These are phyloP conservation scores for Baorangia bicolor DNA, from an alignment of 768 basidiomycete species.

Conservation along the genomic window DNA sequence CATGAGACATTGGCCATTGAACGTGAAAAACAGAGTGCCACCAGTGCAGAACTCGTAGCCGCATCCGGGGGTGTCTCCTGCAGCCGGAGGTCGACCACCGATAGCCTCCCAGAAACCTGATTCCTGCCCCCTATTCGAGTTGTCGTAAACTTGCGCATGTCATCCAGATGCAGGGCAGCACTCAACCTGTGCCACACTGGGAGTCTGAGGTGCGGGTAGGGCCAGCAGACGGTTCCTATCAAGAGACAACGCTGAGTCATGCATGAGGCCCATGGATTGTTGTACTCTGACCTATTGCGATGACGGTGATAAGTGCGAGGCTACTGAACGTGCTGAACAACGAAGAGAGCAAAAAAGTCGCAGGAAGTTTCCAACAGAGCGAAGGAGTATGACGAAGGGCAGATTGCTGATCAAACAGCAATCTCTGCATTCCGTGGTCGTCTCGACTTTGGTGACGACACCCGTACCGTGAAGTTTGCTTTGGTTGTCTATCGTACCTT, in stretches of 20 bases:
- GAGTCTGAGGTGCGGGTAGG: constrained; percentile 65
- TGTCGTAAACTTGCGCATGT: constrained; percentile 71
- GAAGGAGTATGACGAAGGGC: no score
- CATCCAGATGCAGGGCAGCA: constrained; percentile 64
- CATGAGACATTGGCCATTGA: constrained; percentile 52
- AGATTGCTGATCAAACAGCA: no score
- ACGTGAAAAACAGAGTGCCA: constrained; percentile 52
- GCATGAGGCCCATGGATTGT: not conserved
- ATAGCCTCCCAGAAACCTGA: constrained; percentile 34
- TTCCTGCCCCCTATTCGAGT: constrained; percentile 61
- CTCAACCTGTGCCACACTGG: constrained; percentile 69
- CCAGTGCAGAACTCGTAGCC: constrained; percentile 58
- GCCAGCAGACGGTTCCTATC: constrained; percentile 60
- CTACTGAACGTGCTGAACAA: no score
- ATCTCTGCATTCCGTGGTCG: no score
- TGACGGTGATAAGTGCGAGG: no score
- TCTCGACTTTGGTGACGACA: no score
- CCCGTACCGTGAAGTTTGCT: no score
- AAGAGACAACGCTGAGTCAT: not conserved
- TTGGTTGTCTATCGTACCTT: no score
- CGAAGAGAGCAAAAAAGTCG: no score
- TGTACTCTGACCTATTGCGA: constrained; percentile 53
- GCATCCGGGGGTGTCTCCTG: constrained; percentile 58
- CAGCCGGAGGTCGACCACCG: constrained; percentile 32
- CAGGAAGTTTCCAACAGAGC: no score